Conservation (phyloP, 2,329 filamentous ascomycete species). For the Pleomassaria siparia region DNA sequence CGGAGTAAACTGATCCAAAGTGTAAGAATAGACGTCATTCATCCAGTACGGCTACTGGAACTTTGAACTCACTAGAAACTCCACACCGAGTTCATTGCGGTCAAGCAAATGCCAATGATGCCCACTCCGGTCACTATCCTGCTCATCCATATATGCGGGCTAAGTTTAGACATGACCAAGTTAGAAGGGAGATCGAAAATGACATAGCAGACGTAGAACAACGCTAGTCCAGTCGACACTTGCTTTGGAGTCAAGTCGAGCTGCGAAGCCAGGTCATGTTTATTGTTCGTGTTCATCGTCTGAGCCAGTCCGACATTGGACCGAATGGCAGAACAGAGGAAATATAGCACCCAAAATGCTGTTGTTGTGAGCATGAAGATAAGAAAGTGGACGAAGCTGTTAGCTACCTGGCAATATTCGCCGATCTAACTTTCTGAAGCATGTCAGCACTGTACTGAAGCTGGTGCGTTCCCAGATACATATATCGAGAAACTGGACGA, state of each 20-base stretch:
- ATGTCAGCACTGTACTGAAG: slow-evolving; percentile 8
- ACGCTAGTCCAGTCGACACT: slow-evolving; percentile 78
- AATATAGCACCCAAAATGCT: slow-evolving; percentile 90
- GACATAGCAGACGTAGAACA: slow-evolving; percentile 93
- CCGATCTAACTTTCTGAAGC: slow-evolving; percentile 56
- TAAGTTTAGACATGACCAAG: slow-evolving; percentile 81
- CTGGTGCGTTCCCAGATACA: no score
- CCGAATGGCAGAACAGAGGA: slow-evolving; percentile 86
- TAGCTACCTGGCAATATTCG: slow-evolving; percentile 55
- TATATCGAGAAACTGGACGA: neutral
- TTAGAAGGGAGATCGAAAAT: slow-evolving; percentile 88
- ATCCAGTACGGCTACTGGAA: neutral
- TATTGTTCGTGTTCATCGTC: slow-evolving; percentile 76
- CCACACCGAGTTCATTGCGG: slow-evolving; percentile 79
- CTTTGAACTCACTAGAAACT: slow-evolving; percentile 68
- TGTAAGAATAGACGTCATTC: slow-evolving; percentile 10
- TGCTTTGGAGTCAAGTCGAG: slow-evolving; percentile 72
- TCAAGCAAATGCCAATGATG: slow-evolving; percentile 79
- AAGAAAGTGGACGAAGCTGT: neutral
- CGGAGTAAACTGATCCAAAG: slow-evolving; percentile 62
- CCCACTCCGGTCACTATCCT: slow-evolving; percentile 87
- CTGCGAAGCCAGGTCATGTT: slow-evolving; percentile 74
- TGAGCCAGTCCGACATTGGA: slow-evolving; percentile 93
- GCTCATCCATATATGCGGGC: slow-evolving; percentile 88
- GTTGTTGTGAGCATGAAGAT: slow-evolving; percentile 10